phyloP scores from a whole-genome alignment of 176 grass and related monocot genomes.

The Triticum monococcum region DNA sequence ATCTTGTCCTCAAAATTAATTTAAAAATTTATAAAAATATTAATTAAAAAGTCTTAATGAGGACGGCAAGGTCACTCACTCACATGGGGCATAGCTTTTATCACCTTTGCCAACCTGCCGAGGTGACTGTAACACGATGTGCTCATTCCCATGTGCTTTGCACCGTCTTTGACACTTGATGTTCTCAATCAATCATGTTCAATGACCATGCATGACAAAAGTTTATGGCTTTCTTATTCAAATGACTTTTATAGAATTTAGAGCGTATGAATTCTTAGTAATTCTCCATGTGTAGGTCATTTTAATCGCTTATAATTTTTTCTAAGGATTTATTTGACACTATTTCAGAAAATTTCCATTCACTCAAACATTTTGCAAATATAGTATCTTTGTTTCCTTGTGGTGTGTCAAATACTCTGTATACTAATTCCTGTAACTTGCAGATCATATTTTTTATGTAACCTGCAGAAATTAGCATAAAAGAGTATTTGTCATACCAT shows the following conservation, averaged over 20 bases:
- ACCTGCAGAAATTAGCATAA: background rate
- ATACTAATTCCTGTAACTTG: background rate
- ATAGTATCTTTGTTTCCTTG: background rate
- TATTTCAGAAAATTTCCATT: background rate
- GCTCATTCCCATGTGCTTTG: conserved; percentile 39
- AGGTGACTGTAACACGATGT: conserved; percentile 28
- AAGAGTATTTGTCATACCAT: no score
- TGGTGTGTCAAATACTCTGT: background rate
- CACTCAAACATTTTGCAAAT: background rate
- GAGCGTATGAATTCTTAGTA: background rate
- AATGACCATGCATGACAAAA: background rate
- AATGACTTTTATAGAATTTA: background rate
- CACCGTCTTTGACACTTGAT: background rate
- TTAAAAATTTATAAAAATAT: background rate
- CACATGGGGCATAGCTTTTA: background rate
- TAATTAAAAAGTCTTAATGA: no score
- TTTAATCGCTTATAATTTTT: background rate
- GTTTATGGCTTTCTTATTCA: background rate
- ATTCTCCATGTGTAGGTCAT: background rate
- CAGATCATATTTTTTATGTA: background rate
- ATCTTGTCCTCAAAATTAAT: background rate
- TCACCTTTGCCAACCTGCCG: background rate
- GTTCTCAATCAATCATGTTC: background rate
- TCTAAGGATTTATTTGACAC: background rate
- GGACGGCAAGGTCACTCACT: no score